A percentile compares a stretch with the other conserved stretches of the same genome.
Conservation (phyloP, 1,284 basidiomycete genomes). For the Exobasidium rhododendri region DNA sequence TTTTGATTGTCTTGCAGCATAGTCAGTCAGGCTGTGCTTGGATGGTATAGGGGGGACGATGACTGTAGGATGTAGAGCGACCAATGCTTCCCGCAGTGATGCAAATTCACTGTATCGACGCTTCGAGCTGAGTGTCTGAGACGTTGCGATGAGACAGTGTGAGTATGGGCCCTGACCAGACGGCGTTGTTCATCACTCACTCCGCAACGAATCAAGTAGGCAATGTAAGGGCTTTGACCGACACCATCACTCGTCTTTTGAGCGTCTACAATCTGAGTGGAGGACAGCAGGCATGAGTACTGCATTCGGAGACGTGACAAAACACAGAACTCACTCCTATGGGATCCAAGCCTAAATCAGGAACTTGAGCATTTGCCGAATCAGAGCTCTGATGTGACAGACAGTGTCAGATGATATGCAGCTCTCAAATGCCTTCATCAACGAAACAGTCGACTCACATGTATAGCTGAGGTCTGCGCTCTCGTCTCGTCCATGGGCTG, state of each 20-base stretch:
- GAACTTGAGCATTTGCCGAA: background rate
- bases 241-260: constrained; percentile 87
- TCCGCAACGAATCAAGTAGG: constrained; percentile 86
- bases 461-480: background rate
- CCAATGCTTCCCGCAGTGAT: constrained; percentile 77
- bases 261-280: constrained; percentile 71
- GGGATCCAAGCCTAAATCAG: constrained; percentile 3
- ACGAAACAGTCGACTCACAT: constrained; percentile 3
- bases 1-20: constrained; percentile 93
- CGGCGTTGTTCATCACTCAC: constrained; percentile 62
- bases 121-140: constrained; percentile 63
- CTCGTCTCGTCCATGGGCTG: background rate
- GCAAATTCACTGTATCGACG: constrained; percentile 98
- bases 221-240: constrained; percentile 77
- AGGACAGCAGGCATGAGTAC: background rate
- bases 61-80: constrained; percentile 86
- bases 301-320: background rate
- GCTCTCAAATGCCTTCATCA: too few relatives aligned
- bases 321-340: background rate
- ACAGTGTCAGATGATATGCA: too few relatives aligned
- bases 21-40: constrained; percentile 92
- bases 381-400: background rate
- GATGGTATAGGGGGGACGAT: constrained; percentile 98
- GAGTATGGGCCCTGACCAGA: constrained; percentile 4
- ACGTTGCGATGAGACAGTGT: too few relatives aligned